phyloP scores from a whole-genome alignment of 73 alveolate genomes.

The Blepharisma stoltei region DNA sequence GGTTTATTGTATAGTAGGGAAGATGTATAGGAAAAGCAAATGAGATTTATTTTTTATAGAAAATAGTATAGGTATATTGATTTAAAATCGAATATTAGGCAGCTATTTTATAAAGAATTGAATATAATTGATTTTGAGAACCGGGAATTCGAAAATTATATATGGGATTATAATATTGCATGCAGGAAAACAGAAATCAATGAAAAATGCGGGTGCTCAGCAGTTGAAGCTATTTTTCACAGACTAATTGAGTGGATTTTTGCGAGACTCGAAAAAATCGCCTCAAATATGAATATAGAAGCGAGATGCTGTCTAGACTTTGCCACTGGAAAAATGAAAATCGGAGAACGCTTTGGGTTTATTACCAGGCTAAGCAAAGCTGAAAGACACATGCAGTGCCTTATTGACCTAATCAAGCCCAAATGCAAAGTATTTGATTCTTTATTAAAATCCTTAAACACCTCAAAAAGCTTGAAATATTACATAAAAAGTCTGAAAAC shows the following conservation, averaged over 20 bases:
- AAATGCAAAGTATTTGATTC: background rate
- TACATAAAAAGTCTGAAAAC: background rate
- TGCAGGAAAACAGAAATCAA: background rate
- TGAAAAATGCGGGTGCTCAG: background rate
- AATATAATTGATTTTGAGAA: background rate
- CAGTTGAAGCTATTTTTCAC: conserved; percentile 2
- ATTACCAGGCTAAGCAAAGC: background rate
- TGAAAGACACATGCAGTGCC: background rate
- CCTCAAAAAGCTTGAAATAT: background rate
- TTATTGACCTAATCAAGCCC: background rate
- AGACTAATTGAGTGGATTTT: conserved; percentile 4
- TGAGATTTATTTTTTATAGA: no score
- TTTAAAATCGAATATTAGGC: no score
- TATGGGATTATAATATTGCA: background rate
- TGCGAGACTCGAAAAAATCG: background rate
- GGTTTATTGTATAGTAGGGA: background rate
- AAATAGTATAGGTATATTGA: no score
- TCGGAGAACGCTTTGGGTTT: background rate
- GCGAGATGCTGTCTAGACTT: background rate
- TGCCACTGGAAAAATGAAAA: background rate
- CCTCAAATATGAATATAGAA: background rate
- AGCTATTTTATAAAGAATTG: conserved; percentile 6
- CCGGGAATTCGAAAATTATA: no score
- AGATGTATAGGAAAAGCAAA: no score
- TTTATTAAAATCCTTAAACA: background rate